These are phyloP conservation scores for Singerocomus inundabilis DNA, from an alignment of 1,284 basidiomycete genomes.

Conservation along the genomic window DNA sequence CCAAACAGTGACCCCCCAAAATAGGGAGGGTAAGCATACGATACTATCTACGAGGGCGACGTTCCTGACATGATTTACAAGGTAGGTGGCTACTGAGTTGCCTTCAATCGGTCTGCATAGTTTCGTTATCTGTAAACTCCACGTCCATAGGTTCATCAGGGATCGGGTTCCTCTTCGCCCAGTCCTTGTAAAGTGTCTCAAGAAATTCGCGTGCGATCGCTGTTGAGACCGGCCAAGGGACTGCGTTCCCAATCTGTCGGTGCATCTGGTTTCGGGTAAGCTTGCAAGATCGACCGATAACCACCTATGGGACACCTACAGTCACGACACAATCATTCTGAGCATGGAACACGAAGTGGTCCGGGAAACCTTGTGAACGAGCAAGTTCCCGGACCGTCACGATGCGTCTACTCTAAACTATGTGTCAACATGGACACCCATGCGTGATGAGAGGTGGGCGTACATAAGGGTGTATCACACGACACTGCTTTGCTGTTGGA, in stretches of 20 bases:
- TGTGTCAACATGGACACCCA: conserved; percentile 1
- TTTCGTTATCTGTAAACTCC: conserved; percentile 8
- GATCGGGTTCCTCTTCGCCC: conserved; percentile 35
- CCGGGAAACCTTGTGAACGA: conserved; percentile 74
- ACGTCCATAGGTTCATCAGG: conserved; percentile 6
- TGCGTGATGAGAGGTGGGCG: conserved; percentile 16
- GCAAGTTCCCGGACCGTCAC: conserved; percentile 72
- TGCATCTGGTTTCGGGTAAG: conserved; percentile 52
- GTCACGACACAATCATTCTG: conserved; percentile 51
- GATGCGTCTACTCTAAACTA: conserved; percentile 55
- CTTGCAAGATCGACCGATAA: neutral
- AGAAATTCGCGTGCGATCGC: conserved; percentile 64
- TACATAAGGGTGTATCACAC: conserved; percentile 65
- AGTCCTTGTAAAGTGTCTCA: conserved; percentile 48
- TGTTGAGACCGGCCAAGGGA: conserved; percentile 58
- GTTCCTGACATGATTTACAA: neutral
- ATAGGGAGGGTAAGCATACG: neutral
- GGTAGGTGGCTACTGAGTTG: neutral
- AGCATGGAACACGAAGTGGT: conserved; percentile 61
- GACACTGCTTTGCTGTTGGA: conserved; percentile 71
- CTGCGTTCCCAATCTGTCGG: conserved; percentile 74
- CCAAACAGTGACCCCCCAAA: neutral
- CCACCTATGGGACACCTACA: conserved; percentile 39
- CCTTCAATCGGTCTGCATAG: conserved; percentile 30
- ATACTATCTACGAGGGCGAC: neutral